These are phyloP conservation scores for Sugiyamaella americana DNA, from an alignment of 805 yeast genomes.

Conservation along the genomic window DNA sequence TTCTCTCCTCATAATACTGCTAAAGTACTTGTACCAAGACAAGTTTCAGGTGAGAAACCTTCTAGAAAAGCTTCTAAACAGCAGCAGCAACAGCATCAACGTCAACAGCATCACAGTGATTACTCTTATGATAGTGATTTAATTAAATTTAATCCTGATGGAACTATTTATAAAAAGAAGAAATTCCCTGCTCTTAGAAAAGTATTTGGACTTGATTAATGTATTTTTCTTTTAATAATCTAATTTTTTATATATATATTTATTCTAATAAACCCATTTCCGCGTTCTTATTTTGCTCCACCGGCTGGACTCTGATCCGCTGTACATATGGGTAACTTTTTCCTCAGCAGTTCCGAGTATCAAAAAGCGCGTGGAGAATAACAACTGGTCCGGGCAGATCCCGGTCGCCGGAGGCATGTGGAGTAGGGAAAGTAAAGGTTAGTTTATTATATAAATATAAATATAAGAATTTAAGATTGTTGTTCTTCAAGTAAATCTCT, in stretches of 20 bases:
- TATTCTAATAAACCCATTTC: no score
- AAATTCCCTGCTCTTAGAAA: constrained; percentile 20
- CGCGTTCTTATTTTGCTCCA: no score
- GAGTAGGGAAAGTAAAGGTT: neutral
- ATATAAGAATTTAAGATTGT: neutral
- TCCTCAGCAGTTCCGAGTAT: neutral
- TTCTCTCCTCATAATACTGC: constrained; percentile 30
- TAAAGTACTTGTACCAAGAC: constrained; percentile 20
- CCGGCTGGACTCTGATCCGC: neutral
- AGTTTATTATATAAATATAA: neutral
- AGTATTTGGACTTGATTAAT: constrained; percentile 17
- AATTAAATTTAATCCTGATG: constrained; percentile 6
- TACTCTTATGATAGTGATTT: neutral
- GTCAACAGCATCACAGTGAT: neutral
- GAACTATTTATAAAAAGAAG: constrained; percentile 17
- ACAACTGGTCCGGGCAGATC: neutral
- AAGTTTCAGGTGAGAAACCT: neutral
- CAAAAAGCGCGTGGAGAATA: neutral
- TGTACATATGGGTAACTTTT: neutral
- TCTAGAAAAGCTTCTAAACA: neutral
- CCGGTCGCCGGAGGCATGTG: neutral
- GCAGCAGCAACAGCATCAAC: neutral
- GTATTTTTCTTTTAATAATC: neutral
- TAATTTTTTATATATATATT: constrained; percentile 3
- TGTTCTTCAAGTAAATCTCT: constrained; percentile 30